Conservation (phyloP, 164 flowering plant genomes). For the Vitis cinerea region DNA sequence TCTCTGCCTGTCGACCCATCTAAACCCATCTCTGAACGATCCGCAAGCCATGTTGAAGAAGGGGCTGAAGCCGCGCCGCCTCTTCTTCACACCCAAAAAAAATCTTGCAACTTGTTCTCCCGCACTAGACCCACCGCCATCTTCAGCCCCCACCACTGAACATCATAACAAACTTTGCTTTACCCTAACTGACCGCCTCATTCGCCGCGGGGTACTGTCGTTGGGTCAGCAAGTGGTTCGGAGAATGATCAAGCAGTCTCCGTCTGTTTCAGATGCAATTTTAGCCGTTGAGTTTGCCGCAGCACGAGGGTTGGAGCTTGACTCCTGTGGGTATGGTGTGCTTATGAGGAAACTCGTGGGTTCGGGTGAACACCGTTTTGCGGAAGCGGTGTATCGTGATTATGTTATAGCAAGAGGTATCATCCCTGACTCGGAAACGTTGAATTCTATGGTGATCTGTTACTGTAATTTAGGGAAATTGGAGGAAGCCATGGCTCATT, state of each 20-base stretch:
- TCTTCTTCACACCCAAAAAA: constrained; percentile 5
- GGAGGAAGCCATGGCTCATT: constrained; percentile 34
- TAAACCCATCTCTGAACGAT: neutral
- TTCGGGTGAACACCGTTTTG: constrained; percentile 32
- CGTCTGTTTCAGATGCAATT: constrained; percentile 26
- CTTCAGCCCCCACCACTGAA: constrained; percentile 6
- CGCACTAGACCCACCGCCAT: constrained; percentile 22
- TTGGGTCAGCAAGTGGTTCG: constrained; percentile 43
- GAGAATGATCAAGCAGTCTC: constrained; percentile 27
- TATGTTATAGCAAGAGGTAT: constrained; percentile 28
- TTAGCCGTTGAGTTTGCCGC: constrained; percentile 31
- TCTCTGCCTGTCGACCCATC: neutral
- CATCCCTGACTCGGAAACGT: constrained; percentile 22
- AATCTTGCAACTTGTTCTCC: constrained; percentile 22
- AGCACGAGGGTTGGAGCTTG: constrained; percentile 37
- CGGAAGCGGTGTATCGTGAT: constrained; percentile 31
- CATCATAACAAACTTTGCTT: constrained; percentile 34
- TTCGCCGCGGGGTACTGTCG: constrained; percentile 30
- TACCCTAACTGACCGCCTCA: constrained; percentile 31
- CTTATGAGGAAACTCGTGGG: constrained; percentile 30
- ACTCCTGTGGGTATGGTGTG: constrained; percentile 16
- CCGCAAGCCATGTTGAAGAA: neutral
- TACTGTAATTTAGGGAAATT: constrained; percentile 46
- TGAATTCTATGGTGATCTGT: constrained; percentile 53
- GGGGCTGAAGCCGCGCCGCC: neutral